phyloP scores from a whole-genome alignment of 257 asterid genomes.

The Knoxia roxburghii region DNA sequence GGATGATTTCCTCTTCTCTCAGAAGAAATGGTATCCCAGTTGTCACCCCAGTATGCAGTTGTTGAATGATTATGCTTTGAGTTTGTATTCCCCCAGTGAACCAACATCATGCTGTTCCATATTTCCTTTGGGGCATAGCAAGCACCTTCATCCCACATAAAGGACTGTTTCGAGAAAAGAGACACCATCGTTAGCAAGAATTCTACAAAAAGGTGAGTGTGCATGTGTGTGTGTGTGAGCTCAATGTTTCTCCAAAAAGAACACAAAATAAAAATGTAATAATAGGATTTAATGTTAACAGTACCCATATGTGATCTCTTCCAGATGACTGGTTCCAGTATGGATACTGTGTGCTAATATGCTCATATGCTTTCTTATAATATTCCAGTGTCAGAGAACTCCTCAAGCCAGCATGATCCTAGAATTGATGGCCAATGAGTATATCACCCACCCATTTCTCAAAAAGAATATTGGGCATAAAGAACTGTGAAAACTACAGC shows the following conservation, averaged over 20 bases:
- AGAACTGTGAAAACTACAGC: neutral
- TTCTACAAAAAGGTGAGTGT: neutral
- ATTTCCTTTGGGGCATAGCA: conserved; percentile 99
- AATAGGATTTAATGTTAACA: conserved; percentile 7
- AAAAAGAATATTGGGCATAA: neutral
- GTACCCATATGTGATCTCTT: conserved; percentile 97
- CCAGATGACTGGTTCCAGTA: conserved; percentile 90
- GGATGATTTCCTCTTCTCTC: conserved; percentile 89
- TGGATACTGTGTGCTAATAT: conserved; percentile 58
- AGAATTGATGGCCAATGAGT: conserved; percentile 23
- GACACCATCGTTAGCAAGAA: conserved; percentile 18
- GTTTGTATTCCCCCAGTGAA: conserved; percentile 98
- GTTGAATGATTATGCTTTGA: conserved; percentile 84
- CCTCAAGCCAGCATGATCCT: conserved; percentile 80
- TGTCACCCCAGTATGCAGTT: conserved; percentile 88
- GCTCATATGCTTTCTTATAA: conserved; percentile 77
- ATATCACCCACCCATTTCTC: conserved; percentile 7
- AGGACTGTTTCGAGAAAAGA: conserved; percentile 53
- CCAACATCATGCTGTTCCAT: conserved; percentile 97
- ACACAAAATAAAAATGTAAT: neutral
- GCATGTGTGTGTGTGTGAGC: too few relatives aligned
- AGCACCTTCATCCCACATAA: conserved; percentile 99
- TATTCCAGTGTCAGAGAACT: conserved; percentile 82
- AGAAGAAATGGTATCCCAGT: conserved; percentile 61
- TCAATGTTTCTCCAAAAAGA: neutral